Base-by-base conservation (phyloP, 768 basidiomycete genomes). In the Dioszegia aurantiaca region DNA sequence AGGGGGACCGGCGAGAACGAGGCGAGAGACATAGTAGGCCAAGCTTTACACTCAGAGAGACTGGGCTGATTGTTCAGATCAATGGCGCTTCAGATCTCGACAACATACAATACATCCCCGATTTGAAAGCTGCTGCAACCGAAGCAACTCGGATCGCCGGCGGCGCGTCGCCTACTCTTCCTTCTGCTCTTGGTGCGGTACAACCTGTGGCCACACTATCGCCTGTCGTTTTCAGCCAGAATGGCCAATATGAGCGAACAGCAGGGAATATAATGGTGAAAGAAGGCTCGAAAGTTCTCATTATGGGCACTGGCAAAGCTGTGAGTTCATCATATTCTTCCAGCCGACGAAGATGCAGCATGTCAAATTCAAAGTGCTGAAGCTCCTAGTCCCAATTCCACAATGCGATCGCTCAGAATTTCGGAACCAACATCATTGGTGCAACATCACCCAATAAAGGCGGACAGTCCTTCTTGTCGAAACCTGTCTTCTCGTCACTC, bases 1-100 rank as follows among this genome's bases (percentile, higher is more conserved):
- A 39, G 59, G 45, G 59, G 59, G 4, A 60, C 59, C 3, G 59
- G 54, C 36, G 59, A 60, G 54, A 44, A 52, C 17, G 59, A 55
- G 42, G 52, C 59, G n/a, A 48, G 33, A 39, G 31, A 42, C 8
- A 56, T 48, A 16, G 53, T 60, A 37, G 36, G 54, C 56, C n/a
- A n/a, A n/a, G n/a, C 24, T n/a, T 5, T 11, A 16, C 45, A 39
- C 27, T 8, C 17, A 8, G n/a, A 19, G 8, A 36, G 14, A 19
- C 16, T 1, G 12, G n/a, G 36, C 54, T 55, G 30, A 55, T 43
- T 3, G 17, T 26, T 17, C 19, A 59, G 58, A 55, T 59, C 51
- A 37, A 53, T 17, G 51, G 19, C 17, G 58, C 58, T 21, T 36
- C 51, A 4, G 58, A 59, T 37, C 24, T 59, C 11, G 26, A 39